Evolutionary conservation across 2,329 filamentous ascomycete species (phyloP), one percentile per base, ranked within the genome.

Genomic region (Penicillium sclerotigenum): DNA sequence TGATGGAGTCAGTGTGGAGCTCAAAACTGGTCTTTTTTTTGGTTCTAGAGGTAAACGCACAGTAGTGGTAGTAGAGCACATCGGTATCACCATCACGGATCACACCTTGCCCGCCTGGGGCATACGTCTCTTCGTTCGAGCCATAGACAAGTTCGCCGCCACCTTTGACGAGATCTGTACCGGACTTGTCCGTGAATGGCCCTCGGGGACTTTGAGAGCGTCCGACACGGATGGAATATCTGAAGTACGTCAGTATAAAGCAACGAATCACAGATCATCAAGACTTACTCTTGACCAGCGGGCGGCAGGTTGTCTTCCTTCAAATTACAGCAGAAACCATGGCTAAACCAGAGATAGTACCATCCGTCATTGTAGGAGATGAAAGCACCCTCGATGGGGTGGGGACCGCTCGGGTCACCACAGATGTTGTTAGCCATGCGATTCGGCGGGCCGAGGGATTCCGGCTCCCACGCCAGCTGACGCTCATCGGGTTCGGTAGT

Each of bases 221-320:
- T 69, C 86, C 87, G 29, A 87, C 84, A 58, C 80, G 81, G 66
- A 88, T 85, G 66, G 81, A 82, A 70, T 89, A 89, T 71, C 70
- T 72, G 13, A 18, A 31, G 22, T 29, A 36, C 24, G 33, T 61
- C 11, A 59, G 45, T 41, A 54, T 38, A n/a, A 33, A 45, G 3
- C 16, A 20, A 43, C 20, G 5, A 33, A 4, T 28, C 9, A n/a
- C 5, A n/a, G 6, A 36, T 40, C 2, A 11, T 7, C 16, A 18
- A 46, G 2, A 52, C 68, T 52, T 60, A 72, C 68, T 87, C 86
- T 22, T 74, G 72, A 4, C 85, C 85, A 1, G 75, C 56, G 0
- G 80, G 76, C 0, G 85, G 84, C 37, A 73, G 58, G 4, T 60
- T 59, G 11, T 65, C 46, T 33, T 62, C 29, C 16, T 70, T 52